Evolutionary conservation across 1,284 basidiomycete species (phyloP), one percentile per base, ranked within the genome.

Genomic region (Cryptococcus maquisensis): DNA sequence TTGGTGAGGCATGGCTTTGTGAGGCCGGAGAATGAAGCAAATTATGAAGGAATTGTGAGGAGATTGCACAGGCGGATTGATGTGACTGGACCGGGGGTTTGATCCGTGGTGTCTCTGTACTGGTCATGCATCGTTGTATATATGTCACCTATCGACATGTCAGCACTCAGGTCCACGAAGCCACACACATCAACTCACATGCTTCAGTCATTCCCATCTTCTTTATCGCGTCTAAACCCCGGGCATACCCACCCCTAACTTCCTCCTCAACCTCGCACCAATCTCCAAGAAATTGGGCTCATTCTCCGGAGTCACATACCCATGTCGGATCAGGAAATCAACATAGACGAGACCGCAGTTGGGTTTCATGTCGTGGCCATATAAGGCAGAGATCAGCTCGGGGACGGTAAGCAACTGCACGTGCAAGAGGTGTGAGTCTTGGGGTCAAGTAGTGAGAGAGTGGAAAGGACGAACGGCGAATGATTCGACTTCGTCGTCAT

Each of bases 401-500:
- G 63, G 57, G 5, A 75, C 56, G 35, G 65, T 56, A 40, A 69
- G 47, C 26, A 75, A 66, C 73, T 76, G 56, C 5, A 10, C 21
- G n/a, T n/a, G n/a, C n/a, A n/a, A n/a, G n/a, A n/a, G 10, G 16
- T 28, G 20, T 24, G 3, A 46, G 44, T 43, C 16, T 7, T n/a
- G n/a, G 5, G 24, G 38, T 36, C 6, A 23, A 40, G 26, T 23
- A n/a, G 23, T 18, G 28, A 3, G 44, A 13, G 42, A 13, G 18
- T 4, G 23, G 37, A 13, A 13, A 21, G 13, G 10, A 60, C 68
- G 55, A 47, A 74, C 68, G 18, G 60, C 56, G 26, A 63, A 63
- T 87, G 84, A 86, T 68, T 96, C 91, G 4, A 97, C 94, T 72
- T 98, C 95, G 32, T 89, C 92, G 63, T 98, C 95, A 38, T 84